These are phyloP conservation scores for Sphaerobolus stellatus DNA, from an alignment of 1,284 basidiomycete species.

Conservation along the genomic window DNA sequence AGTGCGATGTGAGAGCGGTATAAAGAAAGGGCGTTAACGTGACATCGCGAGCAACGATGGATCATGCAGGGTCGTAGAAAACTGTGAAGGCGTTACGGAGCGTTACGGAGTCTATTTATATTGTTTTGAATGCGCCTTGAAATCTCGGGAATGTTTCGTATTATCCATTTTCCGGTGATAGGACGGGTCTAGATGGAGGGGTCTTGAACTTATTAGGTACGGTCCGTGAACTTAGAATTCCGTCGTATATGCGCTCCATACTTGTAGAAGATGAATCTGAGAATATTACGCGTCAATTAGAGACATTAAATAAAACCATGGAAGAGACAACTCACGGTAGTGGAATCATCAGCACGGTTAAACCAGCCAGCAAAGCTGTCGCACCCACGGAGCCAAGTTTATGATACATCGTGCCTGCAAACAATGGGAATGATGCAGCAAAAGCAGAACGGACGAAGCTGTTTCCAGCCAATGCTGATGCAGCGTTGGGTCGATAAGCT, in stretches of 20 bases:
- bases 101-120: too few relatives aligned
- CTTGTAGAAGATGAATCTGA: constrained; percentile 35
- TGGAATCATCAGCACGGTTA: constrained; percentile 67
- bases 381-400: constrained; percentile 71
- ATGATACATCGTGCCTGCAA: constrained; percentile 58
- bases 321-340: constrained; percentile 53
- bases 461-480: constrained; percentile 75
- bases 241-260: constrained; percentile 30
- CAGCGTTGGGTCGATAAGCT: constrained; percentile 76
- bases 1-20: too few relatives aligned
- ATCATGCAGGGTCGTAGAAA: too few relatives aligned
- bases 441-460: constrained; percentile 64
- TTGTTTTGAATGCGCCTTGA: too few relatives aligned
- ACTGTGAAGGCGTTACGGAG: too few relatives aligned
- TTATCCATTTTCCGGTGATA: too few relatives aligned
- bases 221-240: constrained; percentile 16
- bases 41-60: too few relatives aligned
- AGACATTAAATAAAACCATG: not conserved
- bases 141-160: too few relatives aligned
- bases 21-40: too few relatives aligned
- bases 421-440: constrained; percentile 74
- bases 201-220: too few relatives aligned
- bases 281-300: not conserved
- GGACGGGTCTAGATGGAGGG: too few relatives aligned
- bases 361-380: constrained; percentile 70